Conservation (phyloP, 1,284 basidiomycete genomes). For the Megacollybia platyphylla region DNA sequence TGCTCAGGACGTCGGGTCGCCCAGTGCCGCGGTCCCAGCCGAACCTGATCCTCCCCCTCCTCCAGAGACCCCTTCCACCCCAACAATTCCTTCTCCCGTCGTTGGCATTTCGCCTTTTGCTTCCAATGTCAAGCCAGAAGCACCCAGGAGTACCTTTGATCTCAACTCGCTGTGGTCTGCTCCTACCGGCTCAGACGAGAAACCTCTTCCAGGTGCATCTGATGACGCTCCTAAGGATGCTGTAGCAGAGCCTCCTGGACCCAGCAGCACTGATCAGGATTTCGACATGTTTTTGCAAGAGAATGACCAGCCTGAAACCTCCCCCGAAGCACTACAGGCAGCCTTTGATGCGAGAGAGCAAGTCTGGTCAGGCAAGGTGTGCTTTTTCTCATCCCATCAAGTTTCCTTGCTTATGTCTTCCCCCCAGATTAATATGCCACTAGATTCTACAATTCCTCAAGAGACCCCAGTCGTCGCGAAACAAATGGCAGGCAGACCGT, state of each 20-base stretch:
- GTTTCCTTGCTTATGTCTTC: conserved; percentile 7
- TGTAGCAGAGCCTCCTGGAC: conserved; percentile 8
- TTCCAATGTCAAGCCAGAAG: conserved; percentile 23
- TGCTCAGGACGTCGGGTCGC: conserved; percentile 11
- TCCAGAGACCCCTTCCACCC: background rate
- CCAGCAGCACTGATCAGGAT: conserved; percentile 41
- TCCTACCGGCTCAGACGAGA: conserved; percentile 3
- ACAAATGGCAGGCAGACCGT: conserved; percentile 54
- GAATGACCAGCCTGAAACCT: conserved; percentile 26
- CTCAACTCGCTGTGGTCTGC: conserved; percentile 58
- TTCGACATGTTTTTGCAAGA: conserved; percentile 74
- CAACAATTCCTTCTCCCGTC: background rate
- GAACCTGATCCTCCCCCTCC: conserved; percentile 5
- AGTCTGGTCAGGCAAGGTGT: conserved; percentile 60
- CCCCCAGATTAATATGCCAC: conserved; percentile 59
- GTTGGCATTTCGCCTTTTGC: conserved; percentile 42
- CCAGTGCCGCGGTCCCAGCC: conserved; percentile 1
- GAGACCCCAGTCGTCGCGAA: conserved; percentile 54
- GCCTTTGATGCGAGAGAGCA: conserved; percentile 37
- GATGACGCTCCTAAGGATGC: conserved; percentile 14
- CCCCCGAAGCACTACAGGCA: conserved; percentile 23
- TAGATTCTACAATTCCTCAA: conserved; percentile 56
- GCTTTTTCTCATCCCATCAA: conserved; percentile 1
- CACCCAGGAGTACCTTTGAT: conserved; percentile 38
- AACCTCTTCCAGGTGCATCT: background rate